Percentiles rank a stretch among this genome's conserved stretches.
Evolutionary conservation across 1,284 basidiomycete genomes (phyloP).

Genomic region (Boletellus sp.): DNA sequence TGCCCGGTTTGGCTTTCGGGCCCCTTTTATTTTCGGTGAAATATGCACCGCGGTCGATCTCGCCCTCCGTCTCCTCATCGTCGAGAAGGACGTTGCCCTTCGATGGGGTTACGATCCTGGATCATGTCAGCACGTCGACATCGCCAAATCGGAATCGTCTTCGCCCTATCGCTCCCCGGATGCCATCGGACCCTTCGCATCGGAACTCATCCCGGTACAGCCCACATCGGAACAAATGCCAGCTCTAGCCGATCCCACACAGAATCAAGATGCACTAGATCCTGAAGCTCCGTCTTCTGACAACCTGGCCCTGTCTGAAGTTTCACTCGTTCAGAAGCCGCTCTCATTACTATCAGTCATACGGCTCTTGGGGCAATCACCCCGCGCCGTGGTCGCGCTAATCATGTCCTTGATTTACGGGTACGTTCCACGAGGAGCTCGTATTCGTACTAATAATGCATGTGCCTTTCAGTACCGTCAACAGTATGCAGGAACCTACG

Average conservation of each 20-base stretch:
- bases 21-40: constrained; percentile 72
- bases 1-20: constrained; percentile 63
- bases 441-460: background rate
- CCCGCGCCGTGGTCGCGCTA: constrained; percentile 55
- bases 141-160: constrained; percentile 7
- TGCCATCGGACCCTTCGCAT: background rate
- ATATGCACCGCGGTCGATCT: constrained; percentile 59
- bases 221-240: background rate
- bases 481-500: constrained; percentile 57
- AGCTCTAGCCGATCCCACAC: background rate
- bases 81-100: constrained; percentile 60
- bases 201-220: background rate
- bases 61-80: constrained; percentile 56
- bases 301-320: constrained; percentile 10
- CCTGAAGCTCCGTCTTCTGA: background rate
- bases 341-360: constrained; percentile 43
- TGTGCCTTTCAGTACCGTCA: constrained; percentile 44
- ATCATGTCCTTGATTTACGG: constrained; percentile 58
- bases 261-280: background rate
- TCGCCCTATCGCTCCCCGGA: background rate
- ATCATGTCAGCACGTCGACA: constrained; percentile 12
- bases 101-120: constrained; percentile 51
- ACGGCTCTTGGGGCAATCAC: constrained; percentile 44
- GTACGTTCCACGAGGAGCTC: constrained; percentile 32
- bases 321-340: constrained; percentile 27